Conservation (phyloP, 768 basidiomycete genomes). For the Kockovaella imperatae region DNA sequence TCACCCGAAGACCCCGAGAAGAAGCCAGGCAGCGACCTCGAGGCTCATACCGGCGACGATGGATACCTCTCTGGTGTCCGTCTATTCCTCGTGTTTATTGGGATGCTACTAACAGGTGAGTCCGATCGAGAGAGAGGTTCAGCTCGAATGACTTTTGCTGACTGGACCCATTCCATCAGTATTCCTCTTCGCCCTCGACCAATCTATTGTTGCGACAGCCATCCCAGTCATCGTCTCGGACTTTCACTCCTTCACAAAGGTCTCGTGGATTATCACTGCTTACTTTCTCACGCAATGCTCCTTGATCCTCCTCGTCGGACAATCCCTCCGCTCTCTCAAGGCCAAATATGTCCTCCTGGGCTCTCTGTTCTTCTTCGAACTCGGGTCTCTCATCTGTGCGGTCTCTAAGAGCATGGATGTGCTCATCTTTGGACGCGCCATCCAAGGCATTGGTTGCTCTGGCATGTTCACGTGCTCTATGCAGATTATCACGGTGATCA, state of each 20-base stretch:
- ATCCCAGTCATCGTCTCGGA: slow-evolving; percentile 31
- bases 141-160: neutral
- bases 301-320: slow-evolving; percentile 40
- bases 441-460: slow-evolving; percentile 31
- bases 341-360: slow-evolving; percentile 42
- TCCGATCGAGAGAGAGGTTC: no score
- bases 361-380: slow-evolving; percentile 44
- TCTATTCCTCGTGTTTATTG: no score
- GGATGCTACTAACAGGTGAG: no score
- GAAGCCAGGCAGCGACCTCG: no score
- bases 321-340: slow-evolving; percentile 38
- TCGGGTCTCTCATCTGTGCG: slow-evolving; percentile 43
- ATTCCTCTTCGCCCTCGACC: slow-evolving; percentile 24
- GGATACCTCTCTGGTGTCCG: no score
- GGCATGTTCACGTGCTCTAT: slow-evolving; percentile 32
- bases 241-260: slow-evolving; percentile 32
- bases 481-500: slow-evolving; percentile 11
- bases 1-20: no score
- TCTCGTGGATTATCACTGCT: slow-evolving; percentile 35
- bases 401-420: slow-evolving; percentile 35
- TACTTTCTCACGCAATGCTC: slow-evolving; percentile 38
- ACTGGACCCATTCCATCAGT: neutral
- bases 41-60: no score
- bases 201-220: slow-evolving; percentile 37
- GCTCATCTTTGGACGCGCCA: slow-evolving; percentile 36